Base-by-base conservation (phyloP, 805 yeast species). In the Starmera pachycereana region DNA sequence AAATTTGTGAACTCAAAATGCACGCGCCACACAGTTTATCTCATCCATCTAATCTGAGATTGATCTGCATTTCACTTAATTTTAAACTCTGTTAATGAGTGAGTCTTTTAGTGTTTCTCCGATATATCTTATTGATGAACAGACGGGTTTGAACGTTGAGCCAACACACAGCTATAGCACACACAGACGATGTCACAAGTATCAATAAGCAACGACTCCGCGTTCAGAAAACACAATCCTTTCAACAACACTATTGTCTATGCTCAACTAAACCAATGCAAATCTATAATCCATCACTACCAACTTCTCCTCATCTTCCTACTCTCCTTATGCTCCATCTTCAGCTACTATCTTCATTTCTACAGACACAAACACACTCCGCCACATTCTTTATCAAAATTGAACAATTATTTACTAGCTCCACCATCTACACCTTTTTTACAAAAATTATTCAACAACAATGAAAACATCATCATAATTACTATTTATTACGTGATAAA, bases 401-500 rank as follows among this genome's bases (percentile, higher is more conserved):
- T 30, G 10, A 13, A 30, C 32, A 30, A n/a, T 12, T 9, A 8
- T 30, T 10, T 30, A 13, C 32, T 30, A 30, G 8, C 37, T 19
- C 33, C 31, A n/a, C 27, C 37, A 40, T 39, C 38, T 30, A 11
- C 34, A 10, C 40, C 40, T 3, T 40, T 41, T 1, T 29, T 48
- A 33, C 39, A 39, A n/a, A 12, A 28, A 3, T 41, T 46, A 40
- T 53, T 53, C 44, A 35, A 31, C 28, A 41, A 46, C 7, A 42
- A 49, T 37, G 33, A 39, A 31, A 44, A 43, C 35, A 25, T 50
- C 4, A n/a, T 47, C 10, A 32, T 40, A 9, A 43, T 53, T 3
- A 10, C 38, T 2, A 12, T 35, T 6, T 48, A 43, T 13, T 50
- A 45, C 32, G 12, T 30, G 14, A 39, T 47, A 19, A 53, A 53